Base-by-base conservation (phyloP, 140 eudicot genomes). In the Senecio squalidus region DNA sequence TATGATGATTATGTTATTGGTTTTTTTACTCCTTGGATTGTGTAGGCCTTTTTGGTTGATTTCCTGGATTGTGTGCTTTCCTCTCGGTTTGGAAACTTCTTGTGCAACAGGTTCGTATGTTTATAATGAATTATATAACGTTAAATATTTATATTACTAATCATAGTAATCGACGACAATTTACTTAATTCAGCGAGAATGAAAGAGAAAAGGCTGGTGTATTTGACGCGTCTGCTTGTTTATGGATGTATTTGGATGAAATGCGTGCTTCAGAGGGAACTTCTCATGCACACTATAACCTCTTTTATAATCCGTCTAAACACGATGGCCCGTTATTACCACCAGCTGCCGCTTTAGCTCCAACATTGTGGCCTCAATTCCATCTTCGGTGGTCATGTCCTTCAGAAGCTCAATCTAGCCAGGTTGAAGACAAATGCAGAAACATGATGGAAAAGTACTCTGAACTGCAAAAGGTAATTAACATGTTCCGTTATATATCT, bases 361-460 rank as follows among this genome's bases (percentile, higher is more conserved):
- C 99, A 52, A 92, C 99, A 2, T 53, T 92, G 38, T 92, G 99
- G 99, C 99, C 99, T 21, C 99, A 88, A 66, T 92, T 92, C 53
- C 99, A 88, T 73, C 95, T 93, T 66, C 93, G 99, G 50, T 93
- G 96, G 96, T 74, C 95, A 46, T 88, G 95, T 64, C 96, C 96
- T 31, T 68, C 77, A 31, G 96, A 88, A 80, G 80, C 94, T 26
- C 83, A 77, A 60, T 84, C 79, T 1, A 84, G 90, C 64, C 88
- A 93, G 81, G 62, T 93, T 60, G 99, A 88, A 71, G 73, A 82
- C 54, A 75, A 80, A 55, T 84, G 85, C 69, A 88, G 96, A 75
- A 72, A 33, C 81, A 73, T 88, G 95, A 71, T 80, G 54, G 75
- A 59, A 22, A 82, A 69, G 29, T 67, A 75, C 72, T 77, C 88